phyloP scores from a whole-genome alignment of 495 filamentous ascomycete species.

The Talaromyces stipitatus region DNA sequence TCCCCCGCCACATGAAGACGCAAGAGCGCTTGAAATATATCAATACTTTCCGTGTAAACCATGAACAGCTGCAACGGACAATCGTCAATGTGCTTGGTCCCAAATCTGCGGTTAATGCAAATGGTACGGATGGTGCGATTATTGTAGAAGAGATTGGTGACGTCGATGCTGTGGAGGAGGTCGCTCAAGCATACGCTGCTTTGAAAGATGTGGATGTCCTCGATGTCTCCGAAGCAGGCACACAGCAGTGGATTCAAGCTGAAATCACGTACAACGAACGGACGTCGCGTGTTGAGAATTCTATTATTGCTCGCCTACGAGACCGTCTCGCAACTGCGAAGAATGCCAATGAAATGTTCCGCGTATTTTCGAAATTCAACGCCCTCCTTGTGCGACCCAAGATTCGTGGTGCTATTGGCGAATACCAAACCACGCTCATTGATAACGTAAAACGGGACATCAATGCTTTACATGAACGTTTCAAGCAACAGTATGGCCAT shows the following conservation, averaged over 20 bases:
- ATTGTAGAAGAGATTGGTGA: conserved; percentile 92
- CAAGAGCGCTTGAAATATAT: conserved; percentile 90
- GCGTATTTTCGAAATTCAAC: conserved; percentile 99
- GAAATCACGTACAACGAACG: conserved; percentile 95
- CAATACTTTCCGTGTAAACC: conserved; percentile 85
- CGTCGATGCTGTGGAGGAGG: conserved; percentile 96
- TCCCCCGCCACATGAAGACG: conserved; percentile 71
- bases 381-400: conserved; percentile 95
- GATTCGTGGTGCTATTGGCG: conserved; percentile 92
- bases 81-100: conserved; percentile 91
- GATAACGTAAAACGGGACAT: conserved; percentile 97
- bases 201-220: conserved; percentile 91
- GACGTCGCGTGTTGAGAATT: conserved; percentile 94
- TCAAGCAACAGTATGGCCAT: conserved; percentile 97
- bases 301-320: conserved; percentile 89
- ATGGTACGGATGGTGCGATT: conserved; percentile 50
- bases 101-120: conserved; percentile 39
- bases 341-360: conserved; percentile 98
- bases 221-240: conserved; percentile 83
- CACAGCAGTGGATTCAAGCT: conserved; percentile 80
- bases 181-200: conserved; percentile 86
- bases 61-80: conserved; percentile 92
- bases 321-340: conserved; percentile 92
- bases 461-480: conserved; percentile 82
- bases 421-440: conserved; percentile 95